Base-by-base conservation (phyloP, 139 green algal species). In the Desmodesmus armatus region DNA sequence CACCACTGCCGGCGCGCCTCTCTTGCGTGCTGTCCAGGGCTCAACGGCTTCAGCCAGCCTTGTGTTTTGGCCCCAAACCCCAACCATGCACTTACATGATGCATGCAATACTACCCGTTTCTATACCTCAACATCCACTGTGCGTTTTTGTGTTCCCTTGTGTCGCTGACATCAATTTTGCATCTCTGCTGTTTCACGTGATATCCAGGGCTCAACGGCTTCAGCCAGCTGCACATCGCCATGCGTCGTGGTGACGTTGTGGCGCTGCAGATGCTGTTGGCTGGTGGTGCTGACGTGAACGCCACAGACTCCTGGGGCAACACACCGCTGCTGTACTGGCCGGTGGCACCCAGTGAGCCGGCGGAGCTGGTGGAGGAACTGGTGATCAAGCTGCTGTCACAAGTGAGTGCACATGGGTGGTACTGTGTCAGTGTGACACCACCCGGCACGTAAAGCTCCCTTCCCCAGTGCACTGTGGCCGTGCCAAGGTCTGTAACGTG, bases 261-360 rank as follows among this genome's bases (percentile, higher is more conserved):
- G 3, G 76, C 76, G 1, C 35, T 58, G 55, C 35, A 85, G 79
- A n/a, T 85, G 79, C 65, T 85, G 43, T 43, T 78, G 27, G 79
- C 79, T 29, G 23, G 43, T n/a, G 79, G 79, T 37, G 79, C 63
- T 29, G 79, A 85, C 33, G 79, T 77, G 29, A 58, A 77, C 27
- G 79, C 79, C 0, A 3, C 31, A 29, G 79, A 85, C 44, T 25
- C 55, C 62, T 74, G 58, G 33, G 79, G 79, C 1, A 78, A 85
- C 43, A 73, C 39, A 11, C 78, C 78, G 62, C 29, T 84, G 78
- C 27, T 75, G 58, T 84, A 84, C 63, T 84, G 62, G 62, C 62
- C 43, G 7, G 65, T 85, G 13, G 60, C 62, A 0, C 43, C 65
- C 3, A 2, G 41, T 23, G 44, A 53, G 23, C 62, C 35, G 0